phyloP scores from a whole-genome alignment of 176 grass and related monocot species.

The Hordeum marinum region DNA sequence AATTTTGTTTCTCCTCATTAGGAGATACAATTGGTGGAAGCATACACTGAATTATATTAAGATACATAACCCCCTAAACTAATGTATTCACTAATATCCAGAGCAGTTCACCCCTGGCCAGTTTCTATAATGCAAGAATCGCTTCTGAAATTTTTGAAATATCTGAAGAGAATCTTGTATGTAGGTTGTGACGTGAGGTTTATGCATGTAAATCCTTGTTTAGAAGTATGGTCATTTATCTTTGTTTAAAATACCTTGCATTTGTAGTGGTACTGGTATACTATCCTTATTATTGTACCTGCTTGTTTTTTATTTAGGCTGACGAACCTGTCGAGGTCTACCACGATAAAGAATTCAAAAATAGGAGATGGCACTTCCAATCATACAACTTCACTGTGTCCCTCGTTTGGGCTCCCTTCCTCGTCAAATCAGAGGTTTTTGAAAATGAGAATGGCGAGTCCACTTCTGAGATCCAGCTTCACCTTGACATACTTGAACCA shows the following conservation, averaged over 20 bases:
- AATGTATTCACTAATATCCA: neutral
- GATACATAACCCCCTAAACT: neutral
- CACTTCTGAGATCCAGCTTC: slow-evolving; percentile 67
- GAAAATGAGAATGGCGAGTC: slow-evolving; percentile 78
- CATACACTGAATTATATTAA: neutral
- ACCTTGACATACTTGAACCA: slow-evolving; percentile 60
- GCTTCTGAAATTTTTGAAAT: neutral
- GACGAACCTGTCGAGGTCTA: slow-evolving; percentile 69
- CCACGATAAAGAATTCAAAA: slow-evolving; percentile 64
- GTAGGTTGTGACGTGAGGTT: neutral
- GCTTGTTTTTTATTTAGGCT: slow-evolving; percentile 48
- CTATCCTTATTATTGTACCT: slow-evolving; percentile 13
- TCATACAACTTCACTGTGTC: slow-evolving; percentile 73
- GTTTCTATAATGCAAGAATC: neutral
- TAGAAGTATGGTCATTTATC: neutral
- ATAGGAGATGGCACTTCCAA: slow-evolving; percentile 63
- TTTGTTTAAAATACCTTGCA: neutral
- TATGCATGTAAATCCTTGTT: neutral
- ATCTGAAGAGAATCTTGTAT: neutral
- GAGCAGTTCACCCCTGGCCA: neutral
- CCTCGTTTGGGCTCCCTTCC: slow-evolving; percentile 75
- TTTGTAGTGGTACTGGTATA: neutral
- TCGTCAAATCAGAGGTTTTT: slow-evolving; percentile 60
- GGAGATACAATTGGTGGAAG: neutral
- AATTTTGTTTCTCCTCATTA: neutral